A percentile compares a stretch with the other conserved stretches of the same genome.
Conservation (phyloP, 306 rosid species). For the Luffa acutangula region DNA sequence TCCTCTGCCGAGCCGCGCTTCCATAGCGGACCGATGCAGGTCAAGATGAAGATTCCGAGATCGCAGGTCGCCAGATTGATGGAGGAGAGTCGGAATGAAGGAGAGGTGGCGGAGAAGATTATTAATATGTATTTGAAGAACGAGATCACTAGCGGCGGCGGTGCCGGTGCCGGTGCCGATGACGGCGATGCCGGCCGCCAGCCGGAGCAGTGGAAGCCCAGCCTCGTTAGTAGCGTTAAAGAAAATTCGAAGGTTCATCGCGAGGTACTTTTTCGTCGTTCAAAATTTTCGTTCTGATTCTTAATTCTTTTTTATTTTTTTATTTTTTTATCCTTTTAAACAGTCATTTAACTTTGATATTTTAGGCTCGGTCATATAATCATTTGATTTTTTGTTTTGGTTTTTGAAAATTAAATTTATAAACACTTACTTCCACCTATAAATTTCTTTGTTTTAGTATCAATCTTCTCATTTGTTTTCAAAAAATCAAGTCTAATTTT, state of each 20-base stretch:
- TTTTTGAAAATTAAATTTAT: too few relatives aligned
- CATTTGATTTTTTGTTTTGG: too few relatives aligned
- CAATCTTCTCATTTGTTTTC: too few relatives aligned
- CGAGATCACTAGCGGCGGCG: background rate
- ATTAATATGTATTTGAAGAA: background rate
- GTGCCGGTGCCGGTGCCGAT: background rate
- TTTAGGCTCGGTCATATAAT: too few relatives aligned
- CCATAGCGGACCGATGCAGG: conserved; percentile 29
- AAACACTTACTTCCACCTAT: too few relatives aligned
- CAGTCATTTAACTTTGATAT: background rate
- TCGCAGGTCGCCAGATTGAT: conserved; percentile 52
- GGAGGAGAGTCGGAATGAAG: conserved; percentile 49
- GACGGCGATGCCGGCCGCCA: background rate
- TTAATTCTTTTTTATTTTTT: background rate
- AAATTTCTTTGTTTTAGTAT: too few relatives aligned
- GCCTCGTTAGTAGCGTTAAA: background rate
- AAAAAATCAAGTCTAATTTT: too few relatives aligned
- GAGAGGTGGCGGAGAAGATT: conserved; percentile 61
- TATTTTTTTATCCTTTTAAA: too few relatives aligned
- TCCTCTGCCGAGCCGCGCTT: conserved; percentile 7
- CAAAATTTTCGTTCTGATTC: background rate
- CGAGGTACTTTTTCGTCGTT: background rate
- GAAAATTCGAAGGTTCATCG: conserved; percentile 7
- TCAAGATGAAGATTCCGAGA: conserved; percentile 63
- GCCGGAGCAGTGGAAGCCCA: background rate